A percentile compares a stretch with the other conserved stretches of the same genome.
phyloP scores from a whole-genome alignment of 305 asterid genomes.

The Ilex paraguariensis region DNA sequence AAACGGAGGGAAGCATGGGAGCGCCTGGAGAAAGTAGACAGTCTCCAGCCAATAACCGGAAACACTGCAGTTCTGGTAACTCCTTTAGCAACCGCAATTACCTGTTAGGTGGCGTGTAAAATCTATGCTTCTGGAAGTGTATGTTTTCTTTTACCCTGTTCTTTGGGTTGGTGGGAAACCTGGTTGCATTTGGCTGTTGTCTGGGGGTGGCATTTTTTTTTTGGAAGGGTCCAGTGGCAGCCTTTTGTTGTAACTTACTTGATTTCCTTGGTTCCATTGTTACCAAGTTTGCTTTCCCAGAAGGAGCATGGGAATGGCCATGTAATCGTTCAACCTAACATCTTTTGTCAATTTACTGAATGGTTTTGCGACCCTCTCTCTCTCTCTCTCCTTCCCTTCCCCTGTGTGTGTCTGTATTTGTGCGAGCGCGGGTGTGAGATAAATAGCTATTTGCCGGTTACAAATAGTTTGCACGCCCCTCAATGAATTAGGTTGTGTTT shows the following conservation, averaged over 20 bases:
- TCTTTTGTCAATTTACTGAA: too few relatives aligned
- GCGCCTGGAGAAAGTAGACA: conserved; percentile 42
- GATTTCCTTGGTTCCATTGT: background rate
- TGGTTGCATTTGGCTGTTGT: conserved; percentile 1
- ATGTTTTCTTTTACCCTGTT: background rate
- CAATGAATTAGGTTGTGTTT: too few relatives aligned
- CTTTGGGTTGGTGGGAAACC: conserved; percentile 1
- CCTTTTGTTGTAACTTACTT: conserved; percentile 8
- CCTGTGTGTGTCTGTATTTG: too few relatives aligned
- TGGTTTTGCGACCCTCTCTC: too few relatives aligned
- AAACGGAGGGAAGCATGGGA: conserved; percentile 54
- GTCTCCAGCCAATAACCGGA: conserved; percentile 51
- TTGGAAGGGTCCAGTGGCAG: background rate
- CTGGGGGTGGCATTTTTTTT: conserved; percentile 6
- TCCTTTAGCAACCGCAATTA: conserved; percentile 25
- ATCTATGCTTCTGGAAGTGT: background rate
- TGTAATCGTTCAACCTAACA: too few relatives aligned
- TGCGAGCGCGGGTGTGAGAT: too few relatives aligned
- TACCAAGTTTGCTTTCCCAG: too few relatives aligned
- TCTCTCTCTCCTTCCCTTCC: too few relatives aligned
- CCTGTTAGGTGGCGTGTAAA: conserved; percentile 14
- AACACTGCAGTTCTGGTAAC: conserved; percentile 61
- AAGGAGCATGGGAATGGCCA: too few relatives aligned
- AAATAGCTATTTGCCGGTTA: too few relatives aligned
- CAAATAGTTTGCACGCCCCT: too few relatives aligned